Base-by-base conservation (phyloP, 2,329 filamentous ascomycete genomes). In the Penicillium brevicompactum region DNA sequence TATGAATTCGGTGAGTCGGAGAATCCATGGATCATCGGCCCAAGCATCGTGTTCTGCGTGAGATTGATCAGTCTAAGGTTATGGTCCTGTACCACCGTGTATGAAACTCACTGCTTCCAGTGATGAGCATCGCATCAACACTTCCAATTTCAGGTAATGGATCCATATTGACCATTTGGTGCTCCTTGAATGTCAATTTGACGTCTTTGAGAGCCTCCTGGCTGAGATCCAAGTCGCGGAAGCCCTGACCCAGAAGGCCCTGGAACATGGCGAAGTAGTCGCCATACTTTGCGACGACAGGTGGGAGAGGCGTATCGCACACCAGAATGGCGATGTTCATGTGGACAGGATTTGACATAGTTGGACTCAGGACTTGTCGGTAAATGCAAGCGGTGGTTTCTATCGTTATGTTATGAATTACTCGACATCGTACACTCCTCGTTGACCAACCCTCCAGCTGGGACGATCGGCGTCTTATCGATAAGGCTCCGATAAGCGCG, bases 21-120 rank as follows among this genome's bases (percentile, higher is more conserved):
- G 43, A 48, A 81, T 80, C 79, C 78, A 81, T 1, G 71, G 64
- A 32, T 78, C 71, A 46, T 79, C 69, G 43, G 76, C 68, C 54
- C 75, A 80, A 1, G 78, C 74, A 16, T 75, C 78, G 60, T 70
- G 62, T 51, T 69, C 69, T 71, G 41, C 4, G 2, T 1, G 11
- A 13, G 16, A 56, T 51, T 49, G 18, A 22, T 54, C n/a, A 27
- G 13, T 21, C 8, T 5, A 11, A 8, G 14, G 14, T n/a, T 13
- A 51, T 10, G 14, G 14, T n/a, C 34, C 49, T 10, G 3, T 1
- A 2, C 0, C 5, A 11, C 14, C 21, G 4, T 44, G 8, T 1
- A 31, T 16, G 16, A 10, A 32, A 56, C 68, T 18, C 63, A 72
- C 69, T 71, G 54, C 67, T 70, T 46, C 69, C 69, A 5, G 64